Conservation (phyloP, 1,139 yeast genomes). For the Chernovozyma aurita region DNA sequence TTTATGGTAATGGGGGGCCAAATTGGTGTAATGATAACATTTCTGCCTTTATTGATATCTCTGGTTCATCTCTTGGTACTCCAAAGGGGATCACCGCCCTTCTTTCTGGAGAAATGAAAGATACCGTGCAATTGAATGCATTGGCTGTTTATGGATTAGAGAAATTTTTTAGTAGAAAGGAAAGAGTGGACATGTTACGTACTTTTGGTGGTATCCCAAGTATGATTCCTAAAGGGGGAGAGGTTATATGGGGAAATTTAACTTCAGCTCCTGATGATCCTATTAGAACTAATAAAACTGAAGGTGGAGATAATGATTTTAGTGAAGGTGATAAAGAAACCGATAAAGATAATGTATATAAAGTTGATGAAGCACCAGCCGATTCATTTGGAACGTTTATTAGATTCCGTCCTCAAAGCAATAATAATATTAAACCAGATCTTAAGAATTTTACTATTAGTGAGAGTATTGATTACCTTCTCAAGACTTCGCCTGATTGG, state of each 20-base stretch:
- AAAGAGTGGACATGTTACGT: constrained; percentile 78
- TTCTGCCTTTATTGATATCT: constrained; percentile 76
- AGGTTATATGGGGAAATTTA: constrained; percentile 76
- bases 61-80: constrained; percentile 87
- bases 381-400: constrained; percentile 74
- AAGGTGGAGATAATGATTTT: constrained; percentile 15
- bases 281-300: constrained; percentile 26
- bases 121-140: constrained; percentile 89
- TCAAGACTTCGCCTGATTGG: constrained; percentile 72
- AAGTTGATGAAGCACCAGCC: background rate
- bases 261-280: constrained; percentile 61
- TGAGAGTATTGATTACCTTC: constrained; percentile 61
- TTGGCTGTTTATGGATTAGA: constrained; percentile 93
- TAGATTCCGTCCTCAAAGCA: constrained; percentile 45
- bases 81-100: constrained; percentile 92
- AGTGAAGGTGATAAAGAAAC: background rate
- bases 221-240: constrained; percentile 96
- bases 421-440: constrained; percentile 4
- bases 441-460: constrained; percentile 54
- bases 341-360: background rate
- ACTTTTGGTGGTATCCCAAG: constrained; percentile 92
- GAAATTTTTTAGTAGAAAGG: constrained; percentile 84
- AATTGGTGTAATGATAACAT: constrained; percentile 83
- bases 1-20: constrained; percentile 83
- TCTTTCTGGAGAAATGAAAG: constrained; percentile 95